phyloP scores from a whole-genome alignment of 2,329 filamentous ascomycete genomes.

The Penicillium palitans region DNA sequence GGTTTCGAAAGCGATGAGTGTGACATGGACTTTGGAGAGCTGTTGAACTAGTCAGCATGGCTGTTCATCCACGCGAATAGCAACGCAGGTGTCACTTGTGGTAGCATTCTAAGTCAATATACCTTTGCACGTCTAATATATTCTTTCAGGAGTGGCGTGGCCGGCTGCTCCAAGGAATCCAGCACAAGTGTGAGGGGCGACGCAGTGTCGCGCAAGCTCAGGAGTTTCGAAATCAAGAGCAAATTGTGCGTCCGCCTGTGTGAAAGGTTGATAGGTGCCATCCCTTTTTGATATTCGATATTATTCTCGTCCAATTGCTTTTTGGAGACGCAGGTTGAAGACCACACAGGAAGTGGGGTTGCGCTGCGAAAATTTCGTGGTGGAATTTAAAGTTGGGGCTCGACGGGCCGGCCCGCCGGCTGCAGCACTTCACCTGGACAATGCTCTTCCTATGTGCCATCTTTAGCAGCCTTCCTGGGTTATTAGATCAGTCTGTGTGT shows the following conservation, averaged over 20 bases:
- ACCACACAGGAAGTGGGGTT: conserved; percentile 23
- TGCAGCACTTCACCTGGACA: background rate
- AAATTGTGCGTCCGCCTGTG: conserved; percentile 83
- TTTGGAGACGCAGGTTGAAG: conserved; percentile 12
- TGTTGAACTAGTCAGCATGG: conserved; percentile 19
- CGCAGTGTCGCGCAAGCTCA: conserved; percentile 73
- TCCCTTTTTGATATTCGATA: conserved; percentile 14
- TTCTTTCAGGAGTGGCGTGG: conserved; percentile 67
- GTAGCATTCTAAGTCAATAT: conserved; percentile 15
- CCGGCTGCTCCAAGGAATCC: conserved; percentile 81
- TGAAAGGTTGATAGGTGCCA: conserved; percentile 42
- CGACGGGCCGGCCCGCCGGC: conserved; percentile 33
- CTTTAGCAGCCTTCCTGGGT: background rate
- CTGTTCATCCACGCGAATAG: too few relatives aligned
- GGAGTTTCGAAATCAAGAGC: conserved; percentile 76
- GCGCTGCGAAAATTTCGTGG: conserved; percentile 32
- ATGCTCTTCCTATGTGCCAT: background rate
- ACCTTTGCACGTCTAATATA: conserved; percentile 75
- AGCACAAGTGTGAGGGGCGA: conserved; percentile 85
- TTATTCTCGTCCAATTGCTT: background rate
- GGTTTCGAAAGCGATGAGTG: conserved; percentile 78
- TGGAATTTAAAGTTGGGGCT: conserved; percentile 34
- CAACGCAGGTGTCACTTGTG: background rate
- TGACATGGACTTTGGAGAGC: conserved; percentile 64
- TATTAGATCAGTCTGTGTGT: background rate